phyloP scores from a whole-genome alignment of 805 yeast genomes.

The Cyberlindnera maclurae region DNA sequence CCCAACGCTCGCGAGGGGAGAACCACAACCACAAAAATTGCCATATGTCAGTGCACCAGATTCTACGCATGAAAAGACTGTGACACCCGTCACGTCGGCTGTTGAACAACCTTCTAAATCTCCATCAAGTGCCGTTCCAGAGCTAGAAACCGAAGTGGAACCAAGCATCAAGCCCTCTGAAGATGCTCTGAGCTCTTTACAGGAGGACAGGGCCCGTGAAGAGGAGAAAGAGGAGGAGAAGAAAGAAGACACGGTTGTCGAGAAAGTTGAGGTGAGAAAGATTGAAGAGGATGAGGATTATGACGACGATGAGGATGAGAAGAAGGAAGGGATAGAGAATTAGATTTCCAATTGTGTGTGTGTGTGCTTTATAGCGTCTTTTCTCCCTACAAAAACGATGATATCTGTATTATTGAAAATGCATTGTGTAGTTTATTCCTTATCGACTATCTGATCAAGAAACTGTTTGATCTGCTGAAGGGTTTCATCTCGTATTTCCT shows the following conservation, averaged over 20 bases:
- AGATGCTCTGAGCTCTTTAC: conserved; percentile 21
- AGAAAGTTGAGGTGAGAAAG: conserved; percentile 32
- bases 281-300: conserved; percentile 33
- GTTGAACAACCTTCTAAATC: not conserved
- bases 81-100: not conserved
- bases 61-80: not conserved
- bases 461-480: conserved; percentile 52
- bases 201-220: conserved; percentile 27
- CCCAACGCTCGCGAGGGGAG: not conserved
- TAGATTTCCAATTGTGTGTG: not conserved
- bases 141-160: conserved; percentile 8
- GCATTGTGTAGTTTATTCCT: conserved; percentile 18
- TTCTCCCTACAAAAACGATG: not conserved
- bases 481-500: conserved; percentile 51
- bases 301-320: conserved; percentile 28
- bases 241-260: conserved; percentile 13
- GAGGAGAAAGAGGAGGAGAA: conserved; percentile 27
- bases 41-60: not conserved
- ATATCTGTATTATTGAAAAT: not conserved
- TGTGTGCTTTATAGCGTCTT: not conserved
- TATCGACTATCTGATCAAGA: conserved; percentile 42
- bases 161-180: conserved; percentile 21
- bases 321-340: conserved; percentile 10
- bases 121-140: not conserved
- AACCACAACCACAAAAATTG: not conserved